Conservation (phyloP, 108 stramenopile species). For the Asterionellopsis glacialis region DNA sequence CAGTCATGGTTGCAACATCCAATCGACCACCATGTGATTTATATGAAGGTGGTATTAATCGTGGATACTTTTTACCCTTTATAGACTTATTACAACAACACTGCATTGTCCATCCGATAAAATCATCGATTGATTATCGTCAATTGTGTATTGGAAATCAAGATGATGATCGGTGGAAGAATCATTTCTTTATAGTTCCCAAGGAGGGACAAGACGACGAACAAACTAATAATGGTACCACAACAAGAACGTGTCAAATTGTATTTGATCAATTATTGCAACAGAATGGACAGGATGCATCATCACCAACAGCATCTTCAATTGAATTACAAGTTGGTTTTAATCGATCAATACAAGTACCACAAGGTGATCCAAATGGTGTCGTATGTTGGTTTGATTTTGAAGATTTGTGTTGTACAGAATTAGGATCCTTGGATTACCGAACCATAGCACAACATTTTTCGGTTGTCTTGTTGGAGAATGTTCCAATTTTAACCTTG, state of each 20-base stretch:
- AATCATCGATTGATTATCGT: slow-evolving; percentile 59
- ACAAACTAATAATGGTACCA: background rate
- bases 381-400: slow-evolving; percentile 71
- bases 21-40: slow-evolving; percentile 91
- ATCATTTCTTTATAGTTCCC: too few relatives aligned
- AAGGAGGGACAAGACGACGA: background rate
- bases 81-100: slow-evolving; percentile 76
- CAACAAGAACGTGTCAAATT: slow-evolving; percentile 1
- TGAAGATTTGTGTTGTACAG: slow-evolving; percentile 84
- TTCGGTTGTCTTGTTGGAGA: slow-evolving; percentile 67
- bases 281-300: too few relatives aligned
- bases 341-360: slow-evolving; percentile 36
- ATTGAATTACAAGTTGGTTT: slow-evolving; percentile 37
- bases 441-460: slow-evolving; percentile 84
- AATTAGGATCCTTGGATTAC: slow-evolving; percentile 91
- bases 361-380: slow-evolving; percentile 24
- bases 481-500: slow-evolving; percentile 79
- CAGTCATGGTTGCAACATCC: slow-evolving; percentile 92
- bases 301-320: slow-evolving; percentile 4
- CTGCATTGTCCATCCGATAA: slow-evolving; percentile 71
- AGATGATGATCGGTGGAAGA: background rate
- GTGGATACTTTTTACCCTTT: slow-evolving; percentile 94
- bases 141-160: slow-evolving; percentile 3
- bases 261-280: background rate
- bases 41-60: slow-evolving; percentile 94